Base-by-base conservation (phyloP, 2,329 filamentous ascomycete genomes). In the Camptophora hylomeconis region DNA sequence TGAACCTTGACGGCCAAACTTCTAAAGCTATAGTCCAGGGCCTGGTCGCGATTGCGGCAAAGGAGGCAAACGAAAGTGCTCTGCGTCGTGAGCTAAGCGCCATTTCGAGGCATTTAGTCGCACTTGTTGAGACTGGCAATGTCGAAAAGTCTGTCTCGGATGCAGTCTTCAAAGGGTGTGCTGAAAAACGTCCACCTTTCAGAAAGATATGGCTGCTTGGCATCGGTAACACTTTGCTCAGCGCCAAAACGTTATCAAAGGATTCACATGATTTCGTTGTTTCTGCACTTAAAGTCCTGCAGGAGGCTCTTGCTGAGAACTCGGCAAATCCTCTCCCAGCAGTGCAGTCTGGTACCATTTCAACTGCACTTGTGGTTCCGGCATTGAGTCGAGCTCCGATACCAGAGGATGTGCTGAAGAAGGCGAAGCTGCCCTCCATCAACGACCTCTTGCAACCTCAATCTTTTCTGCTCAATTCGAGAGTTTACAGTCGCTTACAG, bases 21-120 rank as follows among this genome's bases (percentile, higher is more conserved):
- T 77, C 80, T 1, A 63, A 67, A 33, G 79, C 79, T 41, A 65
- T 87, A 17, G 67, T 73, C 2, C 58, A 65, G 27, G 72, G 70
- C 5, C 64, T 95, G 34, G 71, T 77, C 5, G 56, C 72, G 11
- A 62, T 83, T 9, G 75, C 80, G 11, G 58, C 69, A 5, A 93
- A 94, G 48, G 89, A 98, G 56, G 75, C 84, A 5, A 95, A 92
- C 45, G 89, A 98, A 52, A 60, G 67, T 19, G 86, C 86, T 22
- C 61, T 93, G 15, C 66, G 71, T 22, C 75, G 80, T 7, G 83
- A 93, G 52, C 73, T 84, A 5, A 65, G 66, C 18, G 69, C 80
- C 4, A 63, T 95, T 31, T 67, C 72, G 30, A 68, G 69, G 35
- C 78, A 80, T 44, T 57, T 78, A 18, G 57, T 60, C 7, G 70